phyloP scores from a whole-genome alignment of 2,329 filamentous ascomycete species.

The Arthroderma sp. region DNA sequence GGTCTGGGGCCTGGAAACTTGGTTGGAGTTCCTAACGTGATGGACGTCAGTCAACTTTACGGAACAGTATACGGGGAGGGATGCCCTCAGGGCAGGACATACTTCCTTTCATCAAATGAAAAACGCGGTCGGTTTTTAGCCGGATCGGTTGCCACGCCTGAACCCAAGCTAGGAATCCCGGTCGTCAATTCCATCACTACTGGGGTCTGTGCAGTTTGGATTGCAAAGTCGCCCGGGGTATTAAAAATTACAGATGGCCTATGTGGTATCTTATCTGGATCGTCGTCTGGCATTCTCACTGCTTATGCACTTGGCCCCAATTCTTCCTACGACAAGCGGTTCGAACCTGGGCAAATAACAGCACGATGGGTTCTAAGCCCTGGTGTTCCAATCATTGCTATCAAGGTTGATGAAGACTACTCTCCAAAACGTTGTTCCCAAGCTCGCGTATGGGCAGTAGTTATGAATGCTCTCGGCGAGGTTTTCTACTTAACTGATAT shows the following conservation, averaged over 20 bases:
- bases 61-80: slow-evolving; percentile 79
- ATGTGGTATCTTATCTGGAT: slow-evolving; percentile 70
- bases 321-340: slow-evolving; percentile 46
- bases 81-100: slow-evolving; percentile 66
- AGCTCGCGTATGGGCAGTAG: slow-evolving; percentile 75
- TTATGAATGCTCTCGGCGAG: slow-evolving; percentile 86
- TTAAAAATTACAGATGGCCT: slow-evolving; percentile 61
- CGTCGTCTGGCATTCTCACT: slow-evolving; percentile 68
- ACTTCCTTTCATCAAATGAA: slow-evolving; percentile 63
- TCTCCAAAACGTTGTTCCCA: slow-evolving; percentile 54
- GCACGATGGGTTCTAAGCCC: slow-evolving; percentile 84
- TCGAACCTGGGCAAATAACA: slow-evolving; percentile 63
- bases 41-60: slow-evolving; percentile 79
- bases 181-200: slow-evolving; percentile 57
- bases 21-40: slow-evolving; percentile 66
- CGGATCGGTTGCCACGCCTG: slow-evolving; percentile 45
- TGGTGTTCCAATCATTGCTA: slow-evolving; percentile 76
- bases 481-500: slow-evolving; percentile 69
- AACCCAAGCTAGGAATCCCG: slow-evolving; percentile 61
- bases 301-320: slow-evolving; percentile 62
- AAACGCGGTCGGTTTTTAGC: slow-evolving; percentile 63
- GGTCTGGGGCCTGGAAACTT: slow-evolving; percentile 64
- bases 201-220: slow-evolving; percentile 69
- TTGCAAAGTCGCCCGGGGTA: slow-evolving; percentile 67
- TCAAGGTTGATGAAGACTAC: slow-evolving; percentile 74